Evolutionary conservation across 495 filamentous ascomycete species (phyloP).

Genomic region (Niebla homalea): DNA sequence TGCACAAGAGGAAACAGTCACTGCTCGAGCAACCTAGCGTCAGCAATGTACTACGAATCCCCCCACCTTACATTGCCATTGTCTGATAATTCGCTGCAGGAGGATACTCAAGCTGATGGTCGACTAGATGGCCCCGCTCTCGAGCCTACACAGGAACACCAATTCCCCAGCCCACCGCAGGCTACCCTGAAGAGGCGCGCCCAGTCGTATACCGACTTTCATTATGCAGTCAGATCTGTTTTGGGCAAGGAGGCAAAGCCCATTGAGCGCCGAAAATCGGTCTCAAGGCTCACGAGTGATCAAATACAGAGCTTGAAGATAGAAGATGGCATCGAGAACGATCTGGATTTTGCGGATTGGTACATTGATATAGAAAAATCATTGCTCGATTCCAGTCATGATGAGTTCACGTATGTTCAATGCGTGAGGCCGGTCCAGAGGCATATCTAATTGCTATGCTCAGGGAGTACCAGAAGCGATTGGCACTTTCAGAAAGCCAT

Average conservation of each 20-base stretch:
- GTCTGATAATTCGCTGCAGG: constrained; percentile 27
- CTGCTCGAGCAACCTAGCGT: constrained; percentile 48
- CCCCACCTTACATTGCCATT: constrained; percentile 15
- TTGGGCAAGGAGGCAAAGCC: constrained; percentile 35
- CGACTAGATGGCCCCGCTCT: constrained; percentile 24
- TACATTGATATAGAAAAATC: constrained; percentile 49
- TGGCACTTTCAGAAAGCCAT: constrained; percentile 65
- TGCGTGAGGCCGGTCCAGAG: background rate
- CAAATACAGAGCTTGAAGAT: constrained; percentile 28
- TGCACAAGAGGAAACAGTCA: constrained; percentile 47
- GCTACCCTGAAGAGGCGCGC: constrained; percentile 50
- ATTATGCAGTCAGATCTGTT: constrained; percentile 45
- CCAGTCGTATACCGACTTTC: constrained; percentile 67
- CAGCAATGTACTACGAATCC: constrained; percentile 37
- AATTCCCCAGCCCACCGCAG: constrained; percentile 41
- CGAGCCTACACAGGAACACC: constrained; percentile 1
- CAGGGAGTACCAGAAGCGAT: constrained; percentile 64
- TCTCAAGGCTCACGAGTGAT: constrained; percentile 17
- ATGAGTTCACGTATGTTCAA: constrained; percentile 61
- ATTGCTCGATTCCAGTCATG: constrained; percentile 67
- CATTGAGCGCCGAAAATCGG: constrained; percentile 17
- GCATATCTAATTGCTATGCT: constrained; percentile 12
- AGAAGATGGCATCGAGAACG: constrained; percentile 25
- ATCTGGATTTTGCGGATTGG: constrained; percentile 50
- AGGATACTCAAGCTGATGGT: constrained; percentile 30